Evolutionary conservation across 768 basidiomycete species (phyloP).

Genomic region (Tricholoma furcatifolium): DNA sequence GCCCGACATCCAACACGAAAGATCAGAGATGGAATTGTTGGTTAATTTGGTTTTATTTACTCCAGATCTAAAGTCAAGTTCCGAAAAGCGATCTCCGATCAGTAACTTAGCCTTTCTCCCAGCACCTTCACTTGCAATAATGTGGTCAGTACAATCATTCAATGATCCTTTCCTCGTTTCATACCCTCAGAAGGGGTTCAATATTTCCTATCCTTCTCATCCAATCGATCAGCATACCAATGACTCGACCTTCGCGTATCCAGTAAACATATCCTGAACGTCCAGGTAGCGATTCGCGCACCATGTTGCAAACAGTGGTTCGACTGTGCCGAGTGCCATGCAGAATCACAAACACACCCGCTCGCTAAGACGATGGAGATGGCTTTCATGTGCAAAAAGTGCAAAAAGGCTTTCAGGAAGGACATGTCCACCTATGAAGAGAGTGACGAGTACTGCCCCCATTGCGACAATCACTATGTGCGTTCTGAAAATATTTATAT

Average conservation of each 20-base stretch:
- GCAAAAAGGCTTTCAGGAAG: constrained; percentile 93
- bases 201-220: constrained; percentile 11
- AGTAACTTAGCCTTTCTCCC: not conserved
- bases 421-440: constrained; percentile 92
- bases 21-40: not conserved
- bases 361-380: constrained; percentile 75
- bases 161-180: not conserved
- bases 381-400: constrained; percentile 47
- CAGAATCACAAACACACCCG: constrained; percentile 72
- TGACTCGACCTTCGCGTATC: constrained; percentile 18
- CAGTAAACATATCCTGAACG: constrained; percentile 96
- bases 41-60: constrained; percentile 4
- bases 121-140: not conserved
- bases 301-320: constrained; percentile 99
- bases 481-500: constrained; percentile 31
- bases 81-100: constrained; percentile 4
- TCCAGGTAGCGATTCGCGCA: constrained; percentile 93
- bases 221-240: constrained; percentile 19
- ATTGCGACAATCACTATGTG: constrained; percentile 98
- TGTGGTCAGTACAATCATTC: constrained; percentile 14
- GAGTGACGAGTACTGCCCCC: constrained; percentile 96
- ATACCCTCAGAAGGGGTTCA: not conserved
- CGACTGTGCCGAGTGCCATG: constrained; percentile 96
- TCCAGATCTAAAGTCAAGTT: not conserved
- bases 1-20: not conserved